Base-by-base conservation (phyloP, 495 filamentous ascomycete species). In the Beverwykella pulmonaria region DNA sequence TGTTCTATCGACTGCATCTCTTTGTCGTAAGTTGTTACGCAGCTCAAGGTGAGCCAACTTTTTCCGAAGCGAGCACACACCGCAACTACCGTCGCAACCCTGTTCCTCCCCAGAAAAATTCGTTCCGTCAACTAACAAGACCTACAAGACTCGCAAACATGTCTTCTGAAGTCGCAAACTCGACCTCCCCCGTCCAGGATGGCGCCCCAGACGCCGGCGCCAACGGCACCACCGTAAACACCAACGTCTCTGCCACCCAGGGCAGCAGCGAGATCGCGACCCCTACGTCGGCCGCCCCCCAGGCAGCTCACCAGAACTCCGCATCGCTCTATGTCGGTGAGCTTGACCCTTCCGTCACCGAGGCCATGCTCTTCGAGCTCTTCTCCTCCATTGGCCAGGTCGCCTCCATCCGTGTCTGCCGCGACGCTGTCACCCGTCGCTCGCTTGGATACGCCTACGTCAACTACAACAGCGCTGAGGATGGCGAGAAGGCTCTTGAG, bases 341-440 rank as follows among this genome's bases (percentile, higher is more conserved):
- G 82, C 91, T 99, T 69, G 94, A 99, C 79, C 87, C 90, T 61
- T 92, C 91, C 55, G 94, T 99, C 75, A 99, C 94, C 60, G 94
- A 99, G 86, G 94, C 94, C 69, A 99, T 99, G 94, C 92, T 99
- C 76, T 99, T 98, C 80, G 95, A 99, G 87, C 91, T 99, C 30
- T 99, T 99, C 87, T 98, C 94, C 65, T 93, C 93, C 78, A 98
- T 99, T 78, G 94, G 94, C 73, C 92, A 96, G 76, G 94, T 99
- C 74, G 94, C 94, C 69, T 99, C 94, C 54, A 99, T 99, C 79
- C 93, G 94, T 84, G 94, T 99, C 78, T 99, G 94, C 87, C 94
- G 94, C 79, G 94, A 99, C 75, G 94, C 94, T 61, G 92, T 99
- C 75, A 99, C 94, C 76, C 92, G 94, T 75, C 94, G 95, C 78